Percentiles rank a stretch among this genome's conserved stretches.
phyloP scores from a whole-genome alignment of 441 rosid species.

The Gossypium gossypioides region DNA sequence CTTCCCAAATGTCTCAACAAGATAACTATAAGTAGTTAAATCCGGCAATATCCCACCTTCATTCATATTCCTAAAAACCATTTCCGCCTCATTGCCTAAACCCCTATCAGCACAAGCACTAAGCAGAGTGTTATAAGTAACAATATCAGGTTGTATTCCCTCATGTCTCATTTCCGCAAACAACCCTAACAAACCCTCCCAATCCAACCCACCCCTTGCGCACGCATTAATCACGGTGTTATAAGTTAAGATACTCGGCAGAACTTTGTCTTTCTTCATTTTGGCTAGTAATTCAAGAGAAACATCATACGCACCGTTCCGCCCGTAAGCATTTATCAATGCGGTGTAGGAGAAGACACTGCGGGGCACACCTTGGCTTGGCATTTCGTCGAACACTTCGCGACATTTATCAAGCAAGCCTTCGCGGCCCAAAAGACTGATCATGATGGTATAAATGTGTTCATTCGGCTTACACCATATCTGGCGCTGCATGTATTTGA shows the following conservation, averaged over 20 bases:
- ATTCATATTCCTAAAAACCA: slow-evolving; percentile 87
- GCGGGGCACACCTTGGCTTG: slow-evolving; percentile 57
- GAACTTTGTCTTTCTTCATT: slow-evolving; percentile 70
- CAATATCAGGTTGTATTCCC: slow-evolving; percentile 70
- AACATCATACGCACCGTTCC: slow-evolving; percentile 61
- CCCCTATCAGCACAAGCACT: slow-evolving; percentile 80
- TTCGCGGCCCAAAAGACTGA: slow-evolving; percentile 78
- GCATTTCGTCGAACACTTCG: slow-evolving; percentile 87
- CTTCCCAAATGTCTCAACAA: slow-evolving; percentile 70
- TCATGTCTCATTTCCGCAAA: slow-evolving; percentile 95
- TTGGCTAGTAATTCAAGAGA: slow-evolving; percentile 68
- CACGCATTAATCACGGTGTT: slow-evolving; percentile 84
- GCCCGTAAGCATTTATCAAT: slow-evolving; percentile 76
- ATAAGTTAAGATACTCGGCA: slow-evolving; percentile 73
- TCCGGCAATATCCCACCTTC: slow-evolving; percentile 85
- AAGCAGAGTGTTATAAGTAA: slow-evolving; percentile 80
- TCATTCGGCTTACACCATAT: slow-evolving; percentile 95
- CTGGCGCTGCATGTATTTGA: slow-evolving; percentile 93
- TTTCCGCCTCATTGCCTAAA: slow-evolving; percentile 80
- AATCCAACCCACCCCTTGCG: slow-evolving; percentile 77
- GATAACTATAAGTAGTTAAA: slow-evolving; percentile 55
- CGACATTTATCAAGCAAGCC: slow-evolving; percentile 67
- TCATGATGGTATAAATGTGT: slow-evolving; percentile 82
- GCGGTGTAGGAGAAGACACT: slow-evolving; percentile 83
- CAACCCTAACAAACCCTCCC: slow-evolving; percentile 85